phyloP scores from a whole-genome alignment of 441 rosid genomes.

The Populus trichocarpa region DNA sequence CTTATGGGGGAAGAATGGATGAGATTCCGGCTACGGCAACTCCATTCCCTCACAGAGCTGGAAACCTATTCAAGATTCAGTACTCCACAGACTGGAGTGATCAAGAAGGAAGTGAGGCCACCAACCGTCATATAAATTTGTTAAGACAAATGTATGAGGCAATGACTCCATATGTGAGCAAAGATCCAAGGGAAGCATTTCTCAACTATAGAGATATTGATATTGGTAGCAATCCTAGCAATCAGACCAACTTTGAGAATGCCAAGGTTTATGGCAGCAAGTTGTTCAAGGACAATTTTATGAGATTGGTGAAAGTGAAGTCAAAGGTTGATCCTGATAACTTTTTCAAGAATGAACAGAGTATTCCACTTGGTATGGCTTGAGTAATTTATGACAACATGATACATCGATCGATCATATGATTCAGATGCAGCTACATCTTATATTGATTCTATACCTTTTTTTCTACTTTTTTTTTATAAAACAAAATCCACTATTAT shows the following conservation, averaged over 20 bases:
- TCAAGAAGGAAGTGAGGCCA: slow-evolving; percentile 14
- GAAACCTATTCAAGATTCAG: slow-evolving; percentile 37
- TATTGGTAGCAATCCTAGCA: slow-evolving; percentile 7
- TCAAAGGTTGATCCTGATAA: slow-evolving; percentile 45
- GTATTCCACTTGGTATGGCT: slow-evolving; percentile 27
- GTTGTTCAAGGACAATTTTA: slow-evolving; percentile 45
- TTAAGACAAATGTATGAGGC: slow-evolving; percentile 36
- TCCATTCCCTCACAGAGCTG: slow-evolving; percentile 54
- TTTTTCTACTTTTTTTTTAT: no score
- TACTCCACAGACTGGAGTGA: slow-evolving; percentile 34
- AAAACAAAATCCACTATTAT: no score
- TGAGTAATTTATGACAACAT: background rate
- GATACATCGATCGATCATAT: no score
- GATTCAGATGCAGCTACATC: no score
- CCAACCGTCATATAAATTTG: slow-evolving; percentile 28
- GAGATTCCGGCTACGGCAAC: slow-evolving; percentile 31
- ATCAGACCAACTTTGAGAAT: slow-evolving; percentile 1
- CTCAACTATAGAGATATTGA: slow-evolving; percentile 64
- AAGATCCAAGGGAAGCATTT: slow-evolving; percentile 45
- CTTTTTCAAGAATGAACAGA: slow-evolving; percentile 45
- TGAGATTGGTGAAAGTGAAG: slow-evolving; percentile 47
- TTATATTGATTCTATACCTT: no score
- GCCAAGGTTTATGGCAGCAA: slow-evolving; percentile 44
- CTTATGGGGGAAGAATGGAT: slow-evolving; percentile 53
- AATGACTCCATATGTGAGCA: slow-evolving; percentile 51